Evolutionary conservation across 1,139 yeast genomes (phyloP).

Genomic region (Hemisphaericaspora lyxosophila): DNA sequence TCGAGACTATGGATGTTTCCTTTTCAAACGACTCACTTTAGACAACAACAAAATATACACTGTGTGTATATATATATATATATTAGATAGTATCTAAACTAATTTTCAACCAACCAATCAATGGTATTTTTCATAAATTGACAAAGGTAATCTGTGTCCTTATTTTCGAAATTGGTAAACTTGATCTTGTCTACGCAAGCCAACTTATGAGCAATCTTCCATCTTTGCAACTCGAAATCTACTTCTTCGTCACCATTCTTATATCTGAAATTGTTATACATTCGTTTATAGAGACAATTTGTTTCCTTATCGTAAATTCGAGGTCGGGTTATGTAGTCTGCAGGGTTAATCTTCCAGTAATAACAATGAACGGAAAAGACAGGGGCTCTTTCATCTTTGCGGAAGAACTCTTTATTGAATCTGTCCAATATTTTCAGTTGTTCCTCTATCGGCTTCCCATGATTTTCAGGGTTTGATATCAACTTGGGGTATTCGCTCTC

Average conservation of each 20-base stretch:
- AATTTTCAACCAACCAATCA: constrained; percentile 16
- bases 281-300: constrained; percentile 1
- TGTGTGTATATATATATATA: not conserved
- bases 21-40: too few relatives aligned
- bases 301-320: not conserved
- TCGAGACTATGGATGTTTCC: too few relatives aligned
- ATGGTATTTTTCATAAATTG: constrained; percentile 24
- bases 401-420: constrained; percentile 17
- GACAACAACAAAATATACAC: too few relatives aligned
- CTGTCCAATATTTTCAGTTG: constrained; percentile 22
- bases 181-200: constrained; percentile 23
- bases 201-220: constrained; percentile 22
- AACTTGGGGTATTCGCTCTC: constrained; percentile 10
- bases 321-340: constrained; percentile 18
- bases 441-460: constrained; percentile 7
- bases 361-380: constrained; percentile 36
- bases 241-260: constrained; percentile 3
- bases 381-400: constrained; percentile 16
- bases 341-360: constrained; percentile 36
- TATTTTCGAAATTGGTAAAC: constrained; percentile 23
- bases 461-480: not conserved
- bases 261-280: constrained; percentile 2
- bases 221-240: constrained; percentile 29
- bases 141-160: constrained; percentile 18
- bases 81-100: not conserved